Conservation (phyloP, 2,329 filamentous ascomycete genomes). For the Alternaria brassicae region DNA sequence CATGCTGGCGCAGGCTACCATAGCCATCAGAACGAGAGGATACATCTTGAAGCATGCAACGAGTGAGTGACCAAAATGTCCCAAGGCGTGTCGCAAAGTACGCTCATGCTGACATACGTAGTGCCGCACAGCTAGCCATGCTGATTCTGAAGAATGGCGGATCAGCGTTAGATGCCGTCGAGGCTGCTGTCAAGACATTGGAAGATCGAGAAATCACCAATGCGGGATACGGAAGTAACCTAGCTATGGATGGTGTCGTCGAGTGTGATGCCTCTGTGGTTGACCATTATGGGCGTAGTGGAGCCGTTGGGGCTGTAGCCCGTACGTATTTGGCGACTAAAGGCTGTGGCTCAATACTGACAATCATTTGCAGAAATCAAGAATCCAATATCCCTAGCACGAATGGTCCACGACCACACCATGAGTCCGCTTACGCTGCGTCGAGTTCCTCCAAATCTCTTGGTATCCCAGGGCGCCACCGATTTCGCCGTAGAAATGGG, state of each 20-base stretch:
- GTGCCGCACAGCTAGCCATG: conserved; percentile 86
- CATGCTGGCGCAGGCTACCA: conserved; percentile 97
- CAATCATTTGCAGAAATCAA: conserved; percentile 71
- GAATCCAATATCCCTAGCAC: conserved; percentile 89
- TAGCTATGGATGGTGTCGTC: conserved; percentile 87
- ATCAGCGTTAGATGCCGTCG: conserved; percentile 84
- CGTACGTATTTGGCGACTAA: conserved; percentile 65
- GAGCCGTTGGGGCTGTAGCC: conserved; percentile 88
- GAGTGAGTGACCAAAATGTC: conserved; percentile 67
- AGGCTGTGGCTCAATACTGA: conserved; percentile 22
- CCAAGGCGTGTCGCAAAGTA: neutral
- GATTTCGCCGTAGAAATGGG: conserved; percentile 85
- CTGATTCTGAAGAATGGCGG: conserved; percentile 78
- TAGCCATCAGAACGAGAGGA: conserved; percentile 81
- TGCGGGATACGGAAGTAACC: conserved; percentile 92
- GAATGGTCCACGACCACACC: conserved; percentile 79
- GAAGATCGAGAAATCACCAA: conserved; percentile 98
- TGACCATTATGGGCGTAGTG: conserved; percentile 88
- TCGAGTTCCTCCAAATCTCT: conserved; percentile 89
- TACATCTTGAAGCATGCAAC: conserved; percentile 85
- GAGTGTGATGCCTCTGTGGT: conserved; percentile 96
- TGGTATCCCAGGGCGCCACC: conserved; percentile 84
- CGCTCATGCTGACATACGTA: conserved; percentile 46
- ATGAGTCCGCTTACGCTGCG: conserved; percentile 79
- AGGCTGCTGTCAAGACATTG: conserved; percentile 83